phyloP scores from a whole-genome alignment of 83 land plant species.

The Isoetes engelmannii region DNA sequence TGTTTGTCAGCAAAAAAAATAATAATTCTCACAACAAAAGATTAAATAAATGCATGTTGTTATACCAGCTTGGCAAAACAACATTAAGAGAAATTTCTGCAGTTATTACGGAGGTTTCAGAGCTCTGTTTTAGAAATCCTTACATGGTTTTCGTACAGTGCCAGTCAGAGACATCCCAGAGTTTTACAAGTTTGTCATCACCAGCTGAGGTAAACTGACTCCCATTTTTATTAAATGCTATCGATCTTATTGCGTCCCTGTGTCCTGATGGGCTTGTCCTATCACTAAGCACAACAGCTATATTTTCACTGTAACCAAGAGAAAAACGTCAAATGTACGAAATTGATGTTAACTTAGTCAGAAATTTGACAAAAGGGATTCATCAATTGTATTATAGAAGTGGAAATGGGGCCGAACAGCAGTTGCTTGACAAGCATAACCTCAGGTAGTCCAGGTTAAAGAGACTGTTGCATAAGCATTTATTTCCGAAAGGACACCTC shows the following conservation, averaged over 20 bases:
- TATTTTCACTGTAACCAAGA: constrained; percentile 35
- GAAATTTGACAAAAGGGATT: neutral
- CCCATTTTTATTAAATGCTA: constrained; percentile 53
- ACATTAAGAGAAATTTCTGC: too few relatives aligned
- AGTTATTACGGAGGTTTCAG: too few relatives aligned
- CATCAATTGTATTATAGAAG: neutral
- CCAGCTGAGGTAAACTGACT: constrained; percentile 74
- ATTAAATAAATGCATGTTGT: too few relatives aligned
- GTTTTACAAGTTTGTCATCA: constrained; percentile 86
- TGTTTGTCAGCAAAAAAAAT: neutral
- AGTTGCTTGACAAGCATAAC: neutral
- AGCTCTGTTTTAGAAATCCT: constrained; percentile 11
- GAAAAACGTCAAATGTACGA: neutral
- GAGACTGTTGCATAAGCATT: too few relatives aligned
- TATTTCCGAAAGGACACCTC: too few relatives aligned
- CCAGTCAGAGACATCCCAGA: constrained; percentile 68
- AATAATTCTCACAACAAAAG: neutral
- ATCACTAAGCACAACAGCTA: constrained; percentile 37
- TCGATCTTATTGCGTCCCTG: constrained; percentile 61
- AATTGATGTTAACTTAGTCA: neutral
- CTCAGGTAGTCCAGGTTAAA: neutral
- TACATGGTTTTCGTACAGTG: constrained; percentile 59
- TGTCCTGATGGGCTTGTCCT: constrained; percentile 39
- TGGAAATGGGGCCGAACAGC: neutral
- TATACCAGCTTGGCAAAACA: too few relatives aligned